phyloP scores from a whole-genome alignment of 352 stramenopile genomes.

The Phytophthora quininea region DNA sequence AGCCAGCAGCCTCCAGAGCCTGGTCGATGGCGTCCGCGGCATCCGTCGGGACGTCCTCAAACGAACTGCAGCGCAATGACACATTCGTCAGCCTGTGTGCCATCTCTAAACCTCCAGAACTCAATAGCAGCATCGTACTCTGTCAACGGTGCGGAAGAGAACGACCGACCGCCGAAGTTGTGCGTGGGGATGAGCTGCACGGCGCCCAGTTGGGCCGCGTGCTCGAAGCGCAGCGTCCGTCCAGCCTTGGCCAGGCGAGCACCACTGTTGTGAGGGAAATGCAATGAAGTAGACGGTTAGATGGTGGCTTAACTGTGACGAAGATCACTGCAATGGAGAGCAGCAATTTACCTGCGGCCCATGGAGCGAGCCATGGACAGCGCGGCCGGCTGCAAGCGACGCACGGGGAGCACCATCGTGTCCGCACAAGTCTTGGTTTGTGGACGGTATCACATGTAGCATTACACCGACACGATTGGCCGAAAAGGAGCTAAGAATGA shows the following conservation, averaged over 20 bases:
- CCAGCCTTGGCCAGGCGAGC: constrained; percentile 31
- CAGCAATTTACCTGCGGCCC: constrained; percentile 25
- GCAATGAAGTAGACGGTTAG: no score
- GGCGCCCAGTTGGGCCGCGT: constrained; percentile 42
- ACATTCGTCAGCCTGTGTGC: constrained; percentile 4
- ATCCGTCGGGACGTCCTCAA: constrained; percentile 1
- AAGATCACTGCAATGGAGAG: not conserved
- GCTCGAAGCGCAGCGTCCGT: constrained; percentile 45
- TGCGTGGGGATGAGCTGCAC: constrained; percentile 58
- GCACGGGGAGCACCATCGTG: constrained; percentile 65
- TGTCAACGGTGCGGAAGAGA: constrained; percentile 61
- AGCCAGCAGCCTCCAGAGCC: constrained; percentile 27
- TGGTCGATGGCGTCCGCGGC: not conserved
- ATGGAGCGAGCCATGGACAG: constrained; percentile 36
- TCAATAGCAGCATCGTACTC: constrained; percentile 35
- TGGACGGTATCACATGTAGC: constrained; percentile 13
- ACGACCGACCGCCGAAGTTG: constrained; percentile 53
- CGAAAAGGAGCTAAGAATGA: constrained; percentile 8
- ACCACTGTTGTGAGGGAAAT: constrained; percentile 15
- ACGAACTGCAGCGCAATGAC: not conserved
- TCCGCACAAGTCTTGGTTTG: constrained; percentile 25
- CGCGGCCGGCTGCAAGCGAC: constrained; percentile 60
- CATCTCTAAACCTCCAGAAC: not conserved
- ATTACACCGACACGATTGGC: constrained; percentile 6
- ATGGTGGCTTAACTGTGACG: no score